Evolutionary conservation across 2,329 filamentous ascomycete species (phyloP).

Genomic region (Paramyrothecium sp.): DNA sequence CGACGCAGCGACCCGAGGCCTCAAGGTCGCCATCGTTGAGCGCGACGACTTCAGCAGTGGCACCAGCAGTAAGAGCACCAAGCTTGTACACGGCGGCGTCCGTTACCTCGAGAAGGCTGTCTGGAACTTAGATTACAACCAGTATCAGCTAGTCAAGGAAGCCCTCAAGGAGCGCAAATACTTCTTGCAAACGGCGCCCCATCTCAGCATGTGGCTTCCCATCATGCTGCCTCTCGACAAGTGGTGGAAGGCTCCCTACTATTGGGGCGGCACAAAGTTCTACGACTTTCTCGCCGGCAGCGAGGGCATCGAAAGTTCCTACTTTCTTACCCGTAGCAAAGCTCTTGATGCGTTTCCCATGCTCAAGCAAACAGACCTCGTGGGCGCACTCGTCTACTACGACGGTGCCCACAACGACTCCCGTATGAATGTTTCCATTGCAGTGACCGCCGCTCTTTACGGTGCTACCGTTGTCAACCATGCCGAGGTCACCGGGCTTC

Average conservation of each 20-base stretch:
- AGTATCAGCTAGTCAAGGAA: conserved; percentile 70
- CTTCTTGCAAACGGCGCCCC: conserved; percentile 72
- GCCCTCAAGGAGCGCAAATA: conserved; percentile 73
- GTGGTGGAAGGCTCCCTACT: conserved; percentile 78
- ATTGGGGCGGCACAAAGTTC: conserved; percentile 75
- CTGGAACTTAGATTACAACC: conserved; percentile 72
- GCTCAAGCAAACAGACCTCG: conserved; percentile 75
- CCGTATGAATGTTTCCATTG: conserved; percentile 86
- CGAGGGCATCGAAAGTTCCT: conserved; percentile 85
- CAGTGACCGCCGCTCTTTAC: conserved; percentile 86
- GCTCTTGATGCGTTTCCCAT: conserved; percentile 86
- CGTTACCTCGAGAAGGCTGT: conserved; percentile 74
- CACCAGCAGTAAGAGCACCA: conserved; percentile 74
- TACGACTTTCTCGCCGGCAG: conserved; percentile 84
- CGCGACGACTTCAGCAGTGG: conserved; percentile 72
- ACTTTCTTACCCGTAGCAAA: conserved; percentile 84
- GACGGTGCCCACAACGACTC: conserved; percentile 92
- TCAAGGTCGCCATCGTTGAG: conserved; percentile 71
- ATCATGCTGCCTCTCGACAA: conserved; percentile 75
- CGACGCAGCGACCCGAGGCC: conserved; percentile 68
- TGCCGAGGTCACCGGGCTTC: conserved; percentile 73
- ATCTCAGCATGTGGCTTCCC: conserved; percentile 71
- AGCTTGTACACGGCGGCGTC: conserved; percentile 75
- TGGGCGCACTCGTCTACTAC: conserved; percentile 86
- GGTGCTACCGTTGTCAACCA: conserved; percentile 82